Conservation (phyloP, 129 eudicot species). For the sunflower (Helianthus annuus) region HanXRQr2.0-SUNRISE NC_035438.2:12946737-12947236, state of each 20-base stretch:
- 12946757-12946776: not conserved
- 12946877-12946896: not conserved
- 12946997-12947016: constrained; percentile 86
- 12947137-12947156: not conserved
- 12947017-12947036: constrained; percentile 53
- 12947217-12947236: constrained; percentile 41
- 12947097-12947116: not conserved
- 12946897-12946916: not conserved
- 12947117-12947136: not conserved
- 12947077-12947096: not conserved
- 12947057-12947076: constrained; percentile 53
- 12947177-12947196: constrained; percentile 40
- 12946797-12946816: not conserved
- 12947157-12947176: constrained; percentile 37
- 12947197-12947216: constrained; percentile 40
- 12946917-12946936: constrained; percentile 14
- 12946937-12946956: constrained; percentile 79
- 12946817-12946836: not conserved
- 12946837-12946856: not conserved
- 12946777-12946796: not conserved
- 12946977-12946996: constrained; percentile 88
- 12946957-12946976: constrained; percentile 85
- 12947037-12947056: constrained; percentile 68
- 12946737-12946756: not conserved
- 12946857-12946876: not conserved